A percentile compares a stretch with the other conserved stretches of the same genome.
phyloP scores from a whole-genome alignment of 2,329 filamentous ascomycete genomes.

The Verticillium dahliae region DNA sequence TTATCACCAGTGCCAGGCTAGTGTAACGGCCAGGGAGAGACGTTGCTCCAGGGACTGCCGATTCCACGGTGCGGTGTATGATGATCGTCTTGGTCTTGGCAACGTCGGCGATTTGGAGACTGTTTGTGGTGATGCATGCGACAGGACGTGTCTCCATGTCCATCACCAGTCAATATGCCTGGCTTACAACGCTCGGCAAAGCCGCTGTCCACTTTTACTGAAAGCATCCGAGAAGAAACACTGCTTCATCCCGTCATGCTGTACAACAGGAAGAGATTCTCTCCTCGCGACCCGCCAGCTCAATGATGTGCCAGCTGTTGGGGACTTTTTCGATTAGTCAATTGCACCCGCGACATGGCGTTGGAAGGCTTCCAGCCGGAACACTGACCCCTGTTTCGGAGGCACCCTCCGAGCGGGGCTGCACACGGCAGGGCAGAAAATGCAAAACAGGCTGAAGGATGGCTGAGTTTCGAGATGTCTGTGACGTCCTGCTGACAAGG shows the following conservation, averaged over 20 bases:
- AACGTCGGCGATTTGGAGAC: not conserved
- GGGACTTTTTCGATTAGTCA: not conserved
- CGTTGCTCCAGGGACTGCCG: not conserved
- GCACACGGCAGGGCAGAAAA: conserved; percentile 8
- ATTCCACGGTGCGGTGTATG: not conserved
- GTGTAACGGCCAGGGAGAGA: not conserved
- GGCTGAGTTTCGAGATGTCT: conserved; percentile 31
- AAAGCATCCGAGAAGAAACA: not conserved
- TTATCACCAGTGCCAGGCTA: not conserved
- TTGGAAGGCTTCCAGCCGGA: not conserved
- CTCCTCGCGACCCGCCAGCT: not conserved
- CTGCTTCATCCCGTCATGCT: not conserved
- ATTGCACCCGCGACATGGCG: not conserved
- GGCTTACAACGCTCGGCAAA: not conserved
- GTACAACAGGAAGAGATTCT: not conserved
- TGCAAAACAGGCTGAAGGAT: conserved; percentile 26
- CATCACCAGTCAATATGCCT: not conserved
- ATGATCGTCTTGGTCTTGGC: not conserved
- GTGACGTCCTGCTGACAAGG: conserved; percentile 12
- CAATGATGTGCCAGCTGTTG: not conserved
- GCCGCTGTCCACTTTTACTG: not conserved
- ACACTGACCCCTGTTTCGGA: not conserved
- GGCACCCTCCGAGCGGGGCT: not conserved
- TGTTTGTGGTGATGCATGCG: not conserved
- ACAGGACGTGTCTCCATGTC: not conserved